phyloP scores from a whole-genome alignment of 2,329 filamentous ascomycete species.

The Cordyceps cicadae region DNA sequence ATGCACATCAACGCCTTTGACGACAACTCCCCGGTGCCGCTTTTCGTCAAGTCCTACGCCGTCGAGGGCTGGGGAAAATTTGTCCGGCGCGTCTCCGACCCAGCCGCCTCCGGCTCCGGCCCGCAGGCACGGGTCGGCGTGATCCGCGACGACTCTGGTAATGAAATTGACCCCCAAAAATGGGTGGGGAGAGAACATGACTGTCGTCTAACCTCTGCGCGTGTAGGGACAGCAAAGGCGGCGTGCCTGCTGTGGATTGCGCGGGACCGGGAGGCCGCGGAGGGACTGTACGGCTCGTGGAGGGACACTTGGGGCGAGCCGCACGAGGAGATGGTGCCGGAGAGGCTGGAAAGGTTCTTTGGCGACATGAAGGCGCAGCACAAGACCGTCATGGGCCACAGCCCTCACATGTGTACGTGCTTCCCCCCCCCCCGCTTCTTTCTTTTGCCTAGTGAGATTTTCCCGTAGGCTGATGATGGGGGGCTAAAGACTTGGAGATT shows the following conservation, averaged over 20 bases:
- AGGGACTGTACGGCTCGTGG: constrained; percentile 3
- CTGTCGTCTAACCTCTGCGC: too few relatives aligned
- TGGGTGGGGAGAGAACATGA: not conserved
- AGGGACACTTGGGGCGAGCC: constrained; percentile 5
- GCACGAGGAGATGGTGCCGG: constrained; percentile 10
- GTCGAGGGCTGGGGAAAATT: not conserved
- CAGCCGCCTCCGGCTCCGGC: not conserved
- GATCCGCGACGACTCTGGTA: constrained; percentile 3
- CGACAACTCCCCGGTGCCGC: not conserved
- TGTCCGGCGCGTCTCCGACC: not conserved
- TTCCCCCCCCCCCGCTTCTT: not conserved
- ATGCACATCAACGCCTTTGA: constrained; percentile 1
- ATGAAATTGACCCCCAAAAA: not conserved
- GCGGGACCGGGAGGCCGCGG: constrained; percentile 12
- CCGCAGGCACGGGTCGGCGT: not conserved
- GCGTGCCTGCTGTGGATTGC: constrained; percentile 2
- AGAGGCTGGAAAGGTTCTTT: constrained; percentile 14
- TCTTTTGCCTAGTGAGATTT: too few relatives aligned
- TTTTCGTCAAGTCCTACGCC: not conserved
- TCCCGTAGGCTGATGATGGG: too few relatives aligned
- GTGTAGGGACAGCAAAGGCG: not conserved
- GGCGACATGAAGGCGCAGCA: constrained; percentile 15
- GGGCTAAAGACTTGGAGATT: constrained; percentile 15
- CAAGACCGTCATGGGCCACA: constrained; percentile 11
- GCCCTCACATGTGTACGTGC: constrained; percentile 15